Percentiles rank a stretch among this genome's conserved stretches.
Conservation (phyloP, 78 protist species). For the Polysphondylium violaceum region DNA sequence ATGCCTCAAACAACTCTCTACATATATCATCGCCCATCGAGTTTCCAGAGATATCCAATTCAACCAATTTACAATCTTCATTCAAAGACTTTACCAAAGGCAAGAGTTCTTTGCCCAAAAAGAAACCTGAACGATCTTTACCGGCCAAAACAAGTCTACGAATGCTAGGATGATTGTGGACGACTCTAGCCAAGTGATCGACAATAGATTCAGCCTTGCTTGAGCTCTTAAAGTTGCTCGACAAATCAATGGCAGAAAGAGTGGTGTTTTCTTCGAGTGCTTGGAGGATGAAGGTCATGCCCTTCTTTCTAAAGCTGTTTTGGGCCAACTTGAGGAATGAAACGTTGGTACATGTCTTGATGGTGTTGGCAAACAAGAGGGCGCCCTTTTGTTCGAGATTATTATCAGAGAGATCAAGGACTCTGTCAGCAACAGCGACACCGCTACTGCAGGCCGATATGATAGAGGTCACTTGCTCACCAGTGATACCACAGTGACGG, state of each 20-base stretch:
- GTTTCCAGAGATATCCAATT: slow-evolving; percentile 60
- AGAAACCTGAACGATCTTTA: slow-evolving; percentile 10
- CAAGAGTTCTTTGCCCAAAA: slow-evolving; percentile 40
- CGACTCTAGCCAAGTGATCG: slow-evolving; percentile 45
- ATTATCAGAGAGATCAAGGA: slow-evolving; percentile 30
- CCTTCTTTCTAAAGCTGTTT: slow-evolving; percentile 58
- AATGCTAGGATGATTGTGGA: slow-evolving; percentile 6
- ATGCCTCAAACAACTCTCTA: slow-evolving; percentile 63
- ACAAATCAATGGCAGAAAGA: slow-evolving; percentile 29
- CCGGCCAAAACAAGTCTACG: slow-evolving; percentile 31
- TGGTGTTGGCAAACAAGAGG: slow-evolving; percentile 2
- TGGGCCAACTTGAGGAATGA: not conserved
- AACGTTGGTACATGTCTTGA: slow-evolving; percentile 33
- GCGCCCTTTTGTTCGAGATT: slow-evolving; percentile 49
- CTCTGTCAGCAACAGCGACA: not conserved
- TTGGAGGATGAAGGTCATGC: slow-evolving; percentile 40
- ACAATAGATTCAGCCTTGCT: slow-evolving; percentile 43
- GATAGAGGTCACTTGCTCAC: slow-evolving; percentile 39
- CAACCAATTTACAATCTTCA: slow-evolving; percentile 43
- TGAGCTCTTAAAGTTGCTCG: slow-evolving; percentile 24
- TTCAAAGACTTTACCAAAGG: slow-evolving; percentile 51
- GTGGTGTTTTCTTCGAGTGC: slow-evolving; percentile 66
- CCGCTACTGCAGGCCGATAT: slow-evolving; percentile 39
- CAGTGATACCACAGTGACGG: slow-evolving; percentile 29
- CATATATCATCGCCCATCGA: slow-evolving; percentile 66